Evolutionary conservation across 371 early-diverging fungal genomes (phyloP).

Genomic region (Rhizopus arrhizus): DNA sequence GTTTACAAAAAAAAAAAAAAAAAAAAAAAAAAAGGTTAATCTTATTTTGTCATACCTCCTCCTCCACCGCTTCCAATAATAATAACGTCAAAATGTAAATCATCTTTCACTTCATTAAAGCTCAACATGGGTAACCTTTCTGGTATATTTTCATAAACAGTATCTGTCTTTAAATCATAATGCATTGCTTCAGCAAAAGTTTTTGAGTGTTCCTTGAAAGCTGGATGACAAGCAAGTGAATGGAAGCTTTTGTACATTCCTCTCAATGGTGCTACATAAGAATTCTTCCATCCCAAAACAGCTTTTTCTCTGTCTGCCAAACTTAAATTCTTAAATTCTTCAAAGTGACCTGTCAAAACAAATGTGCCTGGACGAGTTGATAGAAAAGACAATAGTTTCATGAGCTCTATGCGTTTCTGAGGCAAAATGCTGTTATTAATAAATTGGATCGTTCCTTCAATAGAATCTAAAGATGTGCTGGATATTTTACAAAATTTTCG

Average conservation of each 20-base stretch:
- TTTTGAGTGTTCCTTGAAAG: constrained; percentile 19
- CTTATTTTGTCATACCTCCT: constrained; percentile 40
- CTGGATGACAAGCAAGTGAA: constrained; percentile 27
- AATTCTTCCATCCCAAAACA: constrained; percentile 49
- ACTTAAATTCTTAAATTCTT: constrained; percentile 51
- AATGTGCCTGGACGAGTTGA: constrained; percentile 55
- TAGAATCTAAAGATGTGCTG: constrained; percentile 15
- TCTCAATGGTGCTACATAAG: constrained; percentile 54
- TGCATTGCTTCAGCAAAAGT: constrained; percentile 19
- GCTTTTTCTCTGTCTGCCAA: constrained; percentile 53
- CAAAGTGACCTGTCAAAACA: constrained; percentile 56
- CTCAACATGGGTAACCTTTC: constrained; percentile 26
- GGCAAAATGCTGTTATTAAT: constrained; percentile 38
- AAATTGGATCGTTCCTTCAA: constrained; percentile 17
- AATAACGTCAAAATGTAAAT: constrained; percentile 56
- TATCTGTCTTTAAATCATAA: constrained; percentile 18
- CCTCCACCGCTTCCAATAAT: constrained; percentile 75
- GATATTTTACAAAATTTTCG: constrained; percentile 17
- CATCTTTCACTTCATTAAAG: background rate
- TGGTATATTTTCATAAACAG: constrained; percentile 22
- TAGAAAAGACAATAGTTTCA: constrained; percentile 31
- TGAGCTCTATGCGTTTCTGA: constrained; percentile 40
- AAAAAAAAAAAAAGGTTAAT: background rate
- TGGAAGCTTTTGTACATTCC: constrained; percentile 39
- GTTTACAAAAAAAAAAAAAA: background rate